These are phyloP conservation scores for Paracorniculantispora psalliotae DNA, from an alignment of 2,329 filamentous ascomycete species.

Conservation along the genomic window DNA sequence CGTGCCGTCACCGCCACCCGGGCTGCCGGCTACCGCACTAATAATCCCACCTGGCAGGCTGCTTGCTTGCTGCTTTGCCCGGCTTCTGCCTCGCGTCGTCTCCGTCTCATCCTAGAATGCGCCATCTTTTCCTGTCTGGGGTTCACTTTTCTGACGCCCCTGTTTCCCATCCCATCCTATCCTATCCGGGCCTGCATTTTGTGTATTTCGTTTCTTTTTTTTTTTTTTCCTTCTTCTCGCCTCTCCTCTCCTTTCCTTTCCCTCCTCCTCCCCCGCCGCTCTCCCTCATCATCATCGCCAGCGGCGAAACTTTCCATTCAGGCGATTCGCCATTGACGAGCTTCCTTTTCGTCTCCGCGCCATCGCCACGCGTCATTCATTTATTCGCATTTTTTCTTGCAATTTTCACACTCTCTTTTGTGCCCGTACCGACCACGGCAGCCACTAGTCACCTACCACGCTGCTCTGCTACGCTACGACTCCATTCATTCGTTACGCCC, in stretches of 20 bases:
- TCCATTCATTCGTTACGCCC: neutral
- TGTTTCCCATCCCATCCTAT: neutral
- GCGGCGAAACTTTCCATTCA: neutral
- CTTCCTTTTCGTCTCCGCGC: neutral
- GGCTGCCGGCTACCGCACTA: neutral
- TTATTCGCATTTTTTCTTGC: neutral
- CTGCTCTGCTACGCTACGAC: conserved; percentile 6
- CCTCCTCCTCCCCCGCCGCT: neutral
- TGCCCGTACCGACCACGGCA: neutral
- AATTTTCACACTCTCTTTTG: neutral
- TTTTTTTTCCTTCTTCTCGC: neutral
- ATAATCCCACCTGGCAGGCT: too few species aligned
- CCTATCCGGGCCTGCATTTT: neutral
- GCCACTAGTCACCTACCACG: neutral
- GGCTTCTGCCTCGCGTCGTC: neutral
- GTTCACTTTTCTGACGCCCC: conserved; percentile 3
- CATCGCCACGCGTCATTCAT: conserved; percentile 2
- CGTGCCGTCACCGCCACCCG: neutral
- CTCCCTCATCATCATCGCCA: conserved; percentile 7
- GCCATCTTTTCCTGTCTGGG: conserved; percentile 5
- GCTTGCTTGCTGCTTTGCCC: neutral
- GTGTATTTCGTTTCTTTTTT: neutral
- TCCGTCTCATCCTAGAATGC: conserved; percentile 1
- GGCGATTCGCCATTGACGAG: neutral
- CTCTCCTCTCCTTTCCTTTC: neutral